Base-by-base conservation (phyloP, 768 basidiomycete species). In the Kwoniella europaea region DNA sequence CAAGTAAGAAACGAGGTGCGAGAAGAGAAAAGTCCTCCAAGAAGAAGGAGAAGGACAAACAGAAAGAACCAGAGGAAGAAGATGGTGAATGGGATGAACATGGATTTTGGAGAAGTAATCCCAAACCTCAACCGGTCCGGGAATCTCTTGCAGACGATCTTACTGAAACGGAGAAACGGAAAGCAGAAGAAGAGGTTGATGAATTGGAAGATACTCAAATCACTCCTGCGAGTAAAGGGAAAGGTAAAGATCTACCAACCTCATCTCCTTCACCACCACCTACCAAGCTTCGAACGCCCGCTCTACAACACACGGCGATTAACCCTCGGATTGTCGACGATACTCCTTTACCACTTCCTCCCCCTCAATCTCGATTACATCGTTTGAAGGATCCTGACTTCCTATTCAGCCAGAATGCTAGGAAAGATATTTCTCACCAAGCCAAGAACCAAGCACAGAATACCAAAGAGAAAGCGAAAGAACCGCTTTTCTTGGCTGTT, bases 401-500 rank as follows among this genome's bases (percentile, higher is more conserved):
- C 29, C n/a, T 20, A 27, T 57, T 57, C 13, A 16, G n/a, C 6
- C 52, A 24, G 15, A 55, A 55, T 15, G 10, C 24, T 6, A 60
- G 10, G 27, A 15, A 10, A 22, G 27, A 20, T 20, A 24, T 64
- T 24, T n/a, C 24, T 15, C 29, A 20, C 35, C 59, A 52, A 54
- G 18, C 4, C 42, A 42, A 57, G 43, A 5, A 4, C 4, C 27
- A 52, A n/a, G 3, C 55, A 6, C 16, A 15, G 46, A 18, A 56
- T 42, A 18, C 29, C 57, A 41, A 16, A 22, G 46, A 12, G 15
- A 27, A 27, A 29, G 6, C 5, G 18, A 29, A 56, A 29, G 60
- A 68, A 43, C 67, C 59, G 12, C 52, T 68, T 5, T 68, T 68
- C 60, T 15, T 68, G 18, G 22, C 59, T 41, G 22, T n/a, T 5